Evolutionary conservation across 352 stramenopile species (phyloP), one percentile per base, ranked within the genome.

Genomic region (Phytopythium chamaehyphon): DNA sequence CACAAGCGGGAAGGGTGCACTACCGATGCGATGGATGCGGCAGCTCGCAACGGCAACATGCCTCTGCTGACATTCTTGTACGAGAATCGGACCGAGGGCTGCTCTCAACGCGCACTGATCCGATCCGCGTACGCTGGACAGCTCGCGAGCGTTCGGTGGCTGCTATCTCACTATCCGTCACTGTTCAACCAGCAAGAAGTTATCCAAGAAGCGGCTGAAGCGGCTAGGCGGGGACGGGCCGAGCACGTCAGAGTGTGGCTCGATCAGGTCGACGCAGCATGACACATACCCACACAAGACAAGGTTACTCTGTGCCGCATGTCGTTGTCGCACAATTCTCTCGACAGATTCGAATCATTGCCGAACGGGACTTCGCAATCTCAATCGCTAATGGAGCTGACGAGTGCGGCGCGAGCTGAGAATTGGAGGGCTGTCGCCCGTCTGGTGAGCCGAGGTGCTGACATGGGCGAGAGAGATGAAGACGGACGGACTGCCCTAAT

Each of bases 11-110:
- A 77, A 50, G 62, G 59, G 8, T 79, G 68, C 50, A 75, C 59
- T 4, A 75, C 59, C 2, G 66, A 73, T 24, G 71, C 68, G 1
- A 82, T 79, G 71, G 65, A 78, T 26, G 66, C 56, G 1, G 71
- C 66, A 0, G 65, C 68, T 2, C 55, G 67, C n/a, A 69, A 74
- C 15, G 68, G 71, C 18, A 66, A 79, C 42, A n/a, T 72, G 15
- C 39, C 39, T 14, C 23, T 78, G 35, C 66, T 83, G 12, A 44
- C 60, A 10, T 73, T 68, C 28, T 44, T 78, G 8, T 39, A 71
- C 40, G 35, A 21, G 19, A 53, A 70, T 14, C 56, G 64, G 2
- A 28, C 36, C 5, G 64, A 77, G 24, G 64, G 64, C 22, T 75
- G 66, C 23, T 67, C 52, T 18, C 1, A 23, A 2, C 54, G 45